Percentiles rank a stretch among this genome's conserved stretches.
Conservation (phyloP, 1,284 basidiomycete species). For the Phlebopus sp. region DNA sequence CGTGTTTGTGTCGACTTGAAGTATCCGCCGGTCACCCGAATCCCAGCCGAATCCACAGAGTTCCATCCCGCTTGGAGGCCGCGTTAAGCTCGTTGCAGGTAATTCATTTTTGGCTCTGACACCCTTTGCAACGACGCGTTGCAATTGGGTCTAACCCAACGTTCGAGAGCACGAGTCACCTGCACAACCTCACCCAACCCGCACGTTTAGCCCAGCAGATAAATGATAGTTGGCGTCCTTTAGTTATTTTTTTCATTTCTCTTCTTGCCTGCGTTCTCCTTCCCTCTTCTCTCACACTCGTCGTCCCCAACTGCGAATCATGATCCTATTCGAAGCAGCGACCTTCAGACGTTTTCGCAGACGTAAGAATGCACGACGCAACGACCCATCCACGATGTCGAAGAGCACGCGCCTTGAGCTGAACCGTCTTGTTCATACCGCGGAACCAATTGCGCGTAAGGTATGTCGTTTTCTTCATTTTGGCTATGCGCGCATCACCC, state of each 20-base stretch:
- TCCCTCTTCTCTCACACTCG: too few relatives aligned
- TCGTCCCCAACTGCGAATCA: conserved; percentile 5
- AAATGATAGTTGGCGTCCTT: conserved; percentile 15
- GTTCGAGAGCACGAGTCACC: not conserved
- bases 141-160: not conserved
- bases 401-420: conserved; percentile 97
- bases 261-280: conserved; percentile 19
- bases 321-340: conserved; percentile 21
- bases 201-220: conserved; percentile 21
- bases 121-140: conserved; percentile 10
- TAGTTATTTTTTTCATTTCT: conserved; percentile 7
- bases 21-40: not conserved
- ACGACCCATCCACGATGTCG: conserved; percentile 37
- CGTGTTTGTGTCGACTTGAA: not conserved
- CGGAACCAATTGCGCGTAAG: conserved; percentile 80
- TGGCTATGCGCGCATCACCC: conserved; percentile 5
- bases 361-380: conserved; percentile 16
- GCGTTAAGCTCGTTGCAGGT: not conserved
- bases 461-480: conserved; percentile 40
- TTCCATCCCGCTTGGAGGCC: too few relatives aligned
- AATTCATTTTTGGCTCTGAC: not conserved
- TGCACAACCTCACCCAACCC: conserved; percentile 11
- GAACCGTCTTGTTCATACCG: conserved; percentile 82
- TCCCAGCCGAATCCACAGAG: too few relatives aligned
- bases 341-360: conserved; percentile 21